Evolutionary conservation across 306 rosid species (phyloP), one percentile per base, ranked within the genome.

Genomic region (Prosopis cineraria): DNA sequence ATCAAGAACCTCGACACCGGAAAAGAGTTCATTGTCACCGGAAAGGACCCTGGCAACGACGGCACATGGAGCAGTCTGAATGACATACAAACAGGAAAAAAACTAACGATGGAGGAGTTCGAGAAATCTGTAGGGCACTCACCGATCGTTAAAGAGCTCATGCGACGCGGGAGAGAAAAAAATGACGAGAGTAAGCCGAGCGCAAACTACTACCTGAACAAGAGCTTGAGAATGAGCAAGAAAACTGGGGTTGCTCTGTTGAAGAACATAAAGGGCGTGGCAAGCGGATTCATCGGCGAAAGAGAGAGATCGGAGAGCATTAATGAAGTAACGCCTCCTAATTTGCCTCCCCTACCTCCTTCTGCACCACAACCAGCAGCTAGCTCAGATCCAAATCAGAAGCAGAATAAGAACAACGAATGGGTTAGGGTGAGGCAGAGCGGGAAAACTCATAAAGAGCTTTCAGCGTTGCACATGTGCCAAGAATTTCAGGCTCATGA

Each of bases 401-500:
- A 85, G 80, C 52, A 53, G 64, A 13, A 84, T 7, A 62, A 86
- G 78, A 93, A 82, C 7, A 45, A 45, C 24, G 90, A 86, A 6
- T 95, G 98, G 98, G 84, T 91, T 24, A 79, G 81, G 77, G 98
- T 88, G 36, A 71, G 93, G 50, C 88, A 87, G 12, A 83, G 72
- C 12, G 98, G 97, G 7, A 95, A 89, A 74, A 79, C 93, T 17
- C 82, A 76, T 3, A 95, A 95, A 72, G 98, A 95, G 65, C 83
- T 95, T 0, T 90, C 96, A 0, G 93, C 98, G n/a, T 45, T 92
- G 69, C 97, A 89, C 52, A 36, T 92, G 81, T 92, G 97, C 58
- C 98, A 92, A 50, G 97, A 92, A 70, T 88, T 95, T 82, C 86
- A 87, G 39, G 98, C 93, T 16, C 98, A 95, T 19, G 89, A 92